These are phyloP conservation scores for Chenopodium formosanum DNA, from an alignment of 148 eudicot genomes.

Conservation along the genomic window DNA sequence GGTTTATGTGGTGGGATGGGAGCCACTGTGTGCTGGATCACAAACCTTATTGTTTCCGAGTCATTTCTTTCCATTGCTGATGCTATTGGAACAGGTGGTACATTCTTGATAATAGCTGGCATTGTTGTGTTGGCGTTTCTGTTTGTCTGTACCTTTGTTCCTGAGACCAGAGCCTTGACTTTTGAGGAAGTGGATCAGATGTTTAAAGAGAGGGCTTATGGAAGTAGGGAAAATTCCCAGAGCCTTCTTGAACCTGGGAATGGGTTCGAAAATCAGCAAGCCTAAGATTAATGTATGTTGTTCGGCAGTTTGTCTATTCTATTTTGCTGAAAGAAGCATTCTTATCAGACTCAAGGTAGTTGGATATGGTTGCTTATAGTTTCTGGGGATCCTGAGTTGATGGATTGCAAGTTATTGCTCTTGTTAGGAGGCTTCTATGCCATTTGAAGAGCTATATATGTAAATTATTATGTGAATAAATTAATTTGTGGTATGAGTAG, in stretches of 20 bases:
- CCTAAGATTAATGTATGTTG: not conserved
- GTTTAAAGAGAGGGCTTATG: constrained; percentile 68
- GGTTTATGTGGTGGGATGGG: constrained; percentile 90
- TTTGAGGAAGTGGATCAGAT: constrained; percentile 78
- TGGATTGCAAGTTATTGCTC: no score
- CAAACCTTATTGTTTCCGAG: constrained; percentile 74
- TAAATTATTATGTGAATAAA: no score
- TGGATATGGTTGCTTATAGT: no score
- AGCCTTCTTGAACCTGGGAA: constrained; percentile 39
- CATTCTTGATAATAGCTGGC: constrained; percentile 70
- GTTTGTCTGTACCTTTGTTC: constrained; percentile 56
- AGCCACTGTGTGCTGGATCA: constrained; percentile 87
- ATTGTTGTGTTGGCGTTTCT: constrained; percentile 56
- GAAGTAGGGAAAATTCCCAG: constrained; percentile 32
- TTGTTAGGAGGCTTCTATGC: no score
- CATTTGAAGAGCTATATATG: no score
- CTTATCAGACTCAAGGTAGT: no score
- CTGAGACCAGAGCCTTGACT: constrained; percentile 83
- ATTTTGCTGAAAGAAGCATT: no score
- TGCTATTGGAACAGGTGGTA: constrained; percentile 56
- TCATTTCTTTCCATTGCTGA: constrained; percentile 77
- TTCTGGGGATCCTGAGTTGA: no score
- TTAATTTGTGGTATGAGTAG: no score
- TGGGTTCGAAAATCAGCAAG: constrained; percentile 11
- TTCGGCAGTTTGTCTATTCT: not conserved